These are phyloP conservation scores for Thyridium curvatum DNA, from an alignment of 2,329 filamentous ascomycete genomes.

Conservation along the genomic window DNA sequence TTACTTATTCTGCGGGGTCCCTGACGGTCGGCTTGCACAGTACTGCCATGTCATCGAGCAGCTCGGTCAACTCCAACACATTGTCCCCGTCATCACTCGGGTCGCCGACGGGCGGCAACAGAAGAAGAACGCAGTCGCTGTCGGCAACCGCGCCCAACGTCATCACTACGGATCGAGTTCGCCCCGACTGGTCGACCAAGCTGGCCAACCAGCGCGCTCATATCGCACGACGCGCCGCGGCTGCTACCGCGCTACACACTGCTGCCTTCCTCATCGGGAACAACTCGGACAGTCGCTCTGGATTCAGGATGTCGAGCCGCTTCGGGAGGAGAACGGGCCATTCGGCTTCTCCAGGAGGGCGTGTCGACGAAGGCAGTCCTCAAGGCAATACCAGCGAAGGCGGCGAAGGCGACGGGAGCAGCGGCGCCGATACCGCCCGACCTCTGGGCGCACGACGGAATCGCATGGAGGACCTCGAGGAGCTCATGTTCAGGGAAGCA, in stretches of 20 bases:
- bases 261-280: conserved; percentile 86
- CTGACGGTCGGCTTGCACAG: conserved; percentile 31
- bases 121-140: conserved; percentile 52
- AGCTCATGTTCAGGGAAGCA: conserved; percentile 98
- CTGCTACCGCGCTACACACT: conserved; percentile 89
- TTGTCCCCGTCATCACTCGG: conserved; percentile 28
- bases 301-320: conserved; percentile 40
- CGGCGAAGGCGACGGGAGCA: conserved; percentile 14
- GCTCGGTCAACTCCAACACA: conserved; percentile 61
- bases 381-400: conserved; percentile 19
- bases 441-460: conserved; percentile 25
- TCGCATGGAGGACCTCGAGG: conserved; percentile 83
- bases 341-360: conserved; percentile 10
- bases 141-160: conserved; percentile 81
- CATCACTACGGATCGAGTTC: conserved; percentile 85
- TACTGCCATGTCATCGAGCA: conserved; percentile 81
- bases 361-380: conserved; percentile 21
- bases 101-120: conserved; percentile 17
- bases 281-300: conserved; percentile 37
- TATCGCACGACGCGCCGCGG: conserved; percentile 78
- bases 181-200: conserved; percentile 92
- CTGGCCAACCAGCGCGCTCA: conserved; percentile 79
- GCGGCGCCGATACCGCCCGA: conserved; percentile 12
- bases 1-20: conserved; percentile 57
- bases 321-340: conserved; percentile 49